Base-by-base conservation (phyloP, 192 early-diverging fungal genomes). In the Linderina pennispora region DNA sequence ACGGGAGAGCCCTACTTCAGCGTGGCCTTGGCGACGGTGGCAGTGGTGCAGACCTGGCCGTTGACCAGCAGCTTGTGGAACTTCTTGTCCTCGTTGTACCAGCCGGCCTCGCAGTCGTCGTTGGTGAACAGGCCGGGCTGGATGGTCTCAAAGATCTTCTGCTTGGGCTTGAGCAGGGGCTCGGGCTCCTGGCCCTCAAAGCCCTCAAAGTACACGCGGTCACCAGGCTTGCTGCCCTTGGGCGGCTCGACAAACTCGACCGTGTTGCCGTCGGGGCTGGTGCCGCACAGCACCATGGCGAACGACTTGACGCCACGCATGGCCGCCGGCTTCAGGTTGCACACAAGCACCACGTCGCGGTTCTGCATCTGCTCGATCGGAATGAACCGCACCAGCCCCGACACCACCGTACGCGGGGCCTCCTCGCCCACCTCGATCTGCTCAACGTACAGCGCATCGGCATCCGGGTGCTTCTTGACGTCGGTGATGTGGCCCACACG, bases 131-230 rank as follows among this genome's bases (percentile, higher is more conserved):
- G 69, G 14, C 82, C 86, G 20, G 93, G 91, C 78, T 96, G 93
- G 37, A 99, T 88, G 20, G 90, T 88, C 62, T 99, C 96, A 79
- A 82, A 99, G 48, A 94, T 82, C 78, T 99, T 99, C 80, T 92
- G 92, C 80, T 99, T 99, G 51, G 96, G 93, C 65, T 95, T 95
- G 47, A 99, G 81, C 21, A 87, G 78, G 48, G 78, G 83, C 54
- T 96, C 93, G 22, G 96, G 92, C 52, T 75, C 83, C 41, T 75
- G 76, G 52, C 45, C 88, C 78, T 92, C 85, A 53, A 85, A 82
- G 23, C 90, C 91, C 20, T 88, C 89, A 76, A 97, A 91, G 77
- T 75, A 92, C 43, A 95, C 87, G 41, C 82, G 79, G 52, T 92
- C 90, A 36, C 96, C 96, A 15, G 96, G 92, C 60, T 81, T 78